A percentile compares a stretch with the other conserved stretches of the same genome.
These are phyloP conservation scores for Wickerhamomyces sp. DNA, from an alignment of 1,139 yeast genomes.

Conservation along the genomic window DNA sequence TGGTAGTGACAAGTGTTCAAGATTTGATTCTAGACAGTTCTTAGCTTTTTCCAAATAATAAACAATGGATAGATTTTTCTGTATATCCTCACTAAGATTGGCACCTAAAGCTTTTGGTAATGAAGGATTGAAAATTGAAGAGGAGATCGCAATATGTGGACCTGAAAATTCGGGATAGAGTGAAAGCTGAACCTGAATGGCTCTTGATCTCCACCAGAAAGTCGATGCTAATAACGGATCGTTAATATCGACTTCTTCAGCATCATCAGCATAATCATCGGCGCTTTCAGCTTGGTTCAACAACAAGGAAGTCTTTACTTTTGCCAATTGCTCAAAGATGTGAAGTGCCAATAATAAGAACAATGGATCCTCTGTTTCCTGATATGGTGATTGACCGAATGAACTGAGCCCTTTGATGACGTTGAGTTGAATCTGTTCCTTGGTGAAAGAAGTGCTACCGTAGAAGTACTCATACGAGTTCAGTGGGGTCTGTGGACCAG, in stretches of 20 bases:
- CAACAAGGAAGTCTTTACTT: conserved; percentile 29
- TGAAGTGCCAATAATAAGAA: conserved; percentile 43
- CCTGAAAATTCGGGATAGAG: conserved; percentile 55
- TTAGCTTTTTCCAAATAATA: conserved; percentile 67
- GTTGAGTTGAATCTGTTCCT: conserved; percentile 17
- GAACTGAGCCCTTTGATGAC: conserved; percentile 37
- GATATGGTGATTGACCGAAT: conserved; percentile 63
- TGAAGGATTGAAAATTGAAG: conserved; percentile 25
- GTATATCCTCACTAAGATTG: conserved; percentile 19
- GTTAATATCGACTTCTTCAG: conserved; percentile 22
- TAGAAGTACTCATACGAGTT: conserved; percentile 27
- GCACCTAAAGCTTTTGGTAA: conserved; percentile 12
- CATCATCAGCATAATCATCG: conserved; percentile 15
- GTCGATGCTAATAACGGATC: conserved; percentile 37
- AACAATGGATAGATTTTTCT: conserved; percentile 36
- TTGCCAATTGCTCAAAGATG: conserved; percentile 45
- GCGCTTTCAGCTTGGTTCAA: conserved; percentile 14
- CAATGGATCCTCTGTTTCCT: conserved; percentile 50
- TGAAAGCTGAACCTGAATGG: conserved; percentile 56
- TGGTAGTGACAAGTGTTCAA: conserved; percentile 51
- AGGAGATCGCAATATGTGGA: conserved; percentile 29
- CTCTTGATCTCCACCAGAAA: conserved; percentile 72
- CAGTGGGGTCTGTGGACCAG: conserved; percentile 67
- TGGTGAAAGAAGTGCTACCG: conserved; percentile 14
- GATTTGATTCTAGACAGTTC: conserved; percentile 52